Evolutionary conservation across 352 stramenopile genomes (phyloP), one percentile per base, ranked within the genome.

Genomic region (Peronospora farinosa): DNA sequence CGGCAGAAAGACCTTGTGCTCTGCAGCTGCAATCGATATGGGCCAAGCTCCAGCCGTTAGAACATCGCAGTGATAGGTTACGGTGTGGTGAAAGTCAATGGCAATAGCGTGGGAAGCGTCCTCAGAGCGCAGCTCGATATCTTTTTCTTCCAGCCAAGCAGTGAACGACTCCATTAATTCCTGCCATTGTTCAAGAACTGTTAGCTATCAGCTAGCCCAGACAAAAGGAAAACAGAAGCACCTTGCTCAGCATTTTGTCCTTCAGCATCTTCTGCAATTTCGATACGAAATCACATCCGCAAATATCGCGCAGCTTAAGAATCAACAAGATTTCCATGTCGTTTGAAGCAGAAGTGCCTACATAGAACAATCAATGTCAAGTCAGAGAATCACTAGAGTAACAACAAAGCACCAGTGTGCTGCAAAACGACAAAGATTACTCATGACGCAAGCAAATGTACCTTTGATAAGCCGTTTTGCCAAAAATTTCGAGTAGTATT

Each of bases 201-300:
- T 63, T 49, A 68, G 33, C 8, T 52, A 19, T 12, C 5, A 42
- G 7, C 28, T 42, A 54, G 7, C 25, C 28, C 4, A 47, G 15
- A n/a, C 15, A 30, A 15, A 51, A 25, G 40, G 16, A 27, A 36
- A 43, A 3, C 2, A 9, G 28, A 5, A 13, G 17, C 47, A 93
- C 83, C 63, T 86, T 86, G 78, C 79, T 90, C 36, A 90, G 32
- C 44, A 88, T 57, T 49, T 93, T 93, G 56, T 93, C 83, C 41
- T 89, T 87, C 27, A 90, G 57, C 83, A 93, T 93, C 51, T 93
- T 93, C 42, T 93, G 83, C 8, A 93, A 54, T 63, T 93, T 93
- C 21, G 83, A 92, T 8, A 93, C 83, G 32, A 93, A 93, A 46
- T 93, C 83, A 35, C 72, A 78, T 11, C 83, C 83, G 46, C 83